Percentiles rank a stretch among this genome's conserved stretches.
phyloP scores from a whole-genome alignment of 129 eudicot genomes.

The Pittosporum tobira region DNA sequence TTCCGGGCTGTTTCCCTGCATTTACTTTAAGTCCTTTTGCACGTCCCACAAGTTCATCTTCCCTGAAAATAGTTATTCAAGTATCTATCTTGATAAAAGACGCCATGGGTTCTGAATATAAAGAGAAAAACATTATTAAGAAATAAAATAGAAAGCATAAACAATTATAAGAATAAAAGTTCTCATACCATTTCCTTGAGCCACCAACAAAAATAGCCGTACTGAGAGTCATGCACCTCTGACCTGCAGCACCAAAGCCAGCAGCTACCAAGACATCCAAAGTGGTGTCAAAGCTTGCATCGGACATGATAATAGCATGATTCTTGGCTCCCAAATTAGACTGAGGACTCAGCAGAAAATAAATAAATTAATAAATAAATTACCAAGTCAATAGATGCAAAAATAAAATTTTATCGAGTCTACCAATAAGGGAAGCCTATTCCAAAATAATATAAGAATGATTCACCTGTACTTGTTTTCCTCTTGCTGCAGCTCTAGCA shows the following conservation, averaged over 20 bases:
- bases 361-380: too few relatives aligned
- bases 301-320: conserved; percentile 27
- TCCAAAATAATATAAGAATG: background rate
- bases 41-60: conserved; percentile 29
- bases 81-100: too few relatives aligned
- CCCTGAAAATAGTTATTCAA: conserved; percentile 29
- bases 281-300: conserved; percentile 21
- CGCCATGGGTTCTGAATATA: too few relatives aligned
- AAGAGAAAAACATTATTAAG: background rate
- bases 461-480: conserved; percentile 30
- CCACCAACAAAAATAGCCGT: conserved; percentile 28
- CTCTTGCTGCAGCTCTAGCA: conserved; percentile 24
- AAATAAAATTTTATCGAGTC: background rate
- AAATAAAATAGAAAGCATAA: background rate
- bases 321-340: conserved; percentile 19
- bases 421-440: background rate
- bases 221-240: conserved; percentile 22
- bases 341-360: conserved; percentile 10
- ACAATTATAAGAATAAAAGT: background rate
- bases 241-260: conserved; percentile 28
- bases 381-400: background rate
- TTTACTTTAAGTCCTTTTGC: conserved; percentile 33
- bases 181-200: conserved; percentile 23
- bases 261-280: conserved; percentile 26
- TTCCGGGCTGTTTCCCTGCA: conserved; percentile 33